Conservation (phyloP, 805 yeast species). For the Saccharomycopsis synnaedendra region DNA sequence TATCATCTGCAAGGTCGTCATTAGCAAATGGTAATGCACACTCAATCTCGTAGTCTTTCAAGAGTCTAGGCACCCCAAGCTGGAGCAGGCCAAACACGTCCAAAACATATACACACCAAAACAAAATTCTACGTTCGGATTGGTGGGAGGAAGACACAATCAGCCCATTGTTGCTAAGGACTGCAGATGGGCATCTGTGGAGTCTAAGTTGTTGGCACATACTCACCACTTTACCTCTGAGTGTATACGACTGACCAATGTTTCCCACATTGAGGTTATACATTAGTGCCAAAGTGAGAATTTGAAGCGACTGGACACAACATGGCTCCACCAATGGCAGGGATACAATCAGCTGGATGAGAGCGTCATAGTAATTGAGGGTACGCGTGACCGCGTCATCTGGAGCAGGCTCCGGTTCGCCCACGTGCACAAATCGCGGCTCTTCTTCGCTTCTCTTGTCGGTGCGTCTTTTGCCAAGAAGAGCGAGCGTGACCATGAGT, state of each 20-base stretch:
- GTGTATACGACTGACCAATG: conserved; percentile 58
- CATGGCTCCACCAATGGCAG: conserved; percentile 51
- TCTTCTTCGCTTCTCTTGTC: neutral
- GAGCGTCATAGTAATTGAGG: conserved; percentile 42
- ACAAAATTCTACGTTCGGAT: conserved; percentile 70
- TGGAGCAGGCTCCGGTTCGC: neutral
- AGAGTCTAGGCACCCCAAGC: conserved; percentile 71
- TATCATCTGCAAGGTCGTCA: conserved; percentile 28
- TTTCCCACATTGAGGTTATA: conserved; percentile 69
- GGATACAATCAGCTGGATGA: conserved; percentile 51
- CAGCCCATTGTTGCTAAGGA: conserved; percentile 53
- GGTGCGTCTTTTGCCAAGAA: conserved; percentile 20
- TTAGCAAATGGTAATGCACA: conserved; percentile 69
- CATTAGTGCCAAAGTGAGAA: conserved; percentile 54
- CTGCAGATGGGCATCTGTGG: conserved; percentile 82
- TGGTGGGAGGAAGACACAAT: conserved; percentile 59
- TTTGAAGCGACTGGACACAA: conserved; percentile 59
- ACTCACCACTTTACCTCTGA: conserved; percentile 64
- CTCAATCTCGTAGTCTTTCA: conserved; percentile 75
- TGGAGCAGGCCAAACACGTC: conserved; percentile 68
- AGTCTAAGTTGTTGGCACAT: conserved; percentile 81
- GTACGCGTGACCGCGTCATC: conserved; percentile 12
- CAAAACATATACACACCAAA: conserved; percentile 74
- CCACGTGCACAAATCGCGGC: neutral
- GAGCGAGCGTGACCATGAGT: conserved; percentile 37